Evolutionary conservation across 192 early-diverging fungal genomes (phyloP).

Genomic region (Ramicandelaber brevisporus): DNA sequence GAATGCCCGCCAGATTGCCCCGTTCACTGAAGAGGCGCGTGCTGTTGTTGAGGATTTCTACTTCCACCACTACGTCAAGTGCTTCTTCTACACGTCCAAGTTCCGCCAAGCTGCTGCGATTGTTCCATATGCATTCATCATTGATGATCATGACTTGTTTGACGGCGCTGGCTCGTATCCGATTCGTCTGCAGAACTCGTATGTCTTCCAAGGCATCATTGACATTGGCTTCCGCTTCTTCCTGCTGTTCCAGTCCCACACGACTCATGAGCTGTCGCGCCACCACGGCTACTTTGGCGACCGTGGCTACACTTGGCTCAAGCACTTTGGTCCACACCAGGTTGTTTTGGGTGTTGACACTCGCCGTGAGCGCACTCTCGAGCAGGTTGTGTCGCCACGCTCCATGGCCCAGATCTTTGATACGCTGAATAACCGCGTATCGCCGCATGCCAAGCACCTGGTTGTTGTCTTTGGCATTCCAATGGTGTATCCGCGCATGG

Average conservation of each 20-base stretch:
- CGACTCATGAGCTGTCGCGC: conserved; percentile 23
- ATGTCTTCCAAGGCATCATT: conserved; percentile 47
- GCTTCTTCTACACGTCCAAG: conserved; percentile 23
- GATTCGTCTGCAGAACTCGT: conserved; percentile 32
- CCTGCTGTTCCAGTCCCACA: conserved; percentile 65
- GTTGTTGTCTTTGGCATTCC: conserved; percentile 47
- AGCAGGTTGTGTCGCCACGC: conserved; percentile 25
- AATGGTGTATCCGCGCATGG: conserved; percentile 47
- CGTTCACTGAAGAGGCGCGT: conserved; percentile 29
- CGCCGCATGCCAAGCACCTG: conserved; percentile 30
- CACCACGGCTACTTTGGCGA: conserved; percentile 26
- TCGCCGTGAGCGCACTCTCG: conserved; percentile 38
- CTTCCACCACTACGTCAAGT: conserved; percentile 35
- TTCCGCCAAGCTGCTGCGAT: conserved; percentile 41
- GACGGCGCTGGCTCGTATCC: conserved; percentile 76
- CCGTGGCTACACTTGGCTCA: conserved; percentile 29
- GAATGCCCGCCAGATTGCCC: conserved; percentile 15
- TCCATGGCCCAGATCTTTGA: conserved; percentile 33
- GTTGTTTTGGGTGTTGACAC: conserved; percentile 41
- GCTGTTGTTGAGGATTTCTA: conserved; percentile 29
- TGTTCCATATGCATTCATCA: conserved; percentile 48
- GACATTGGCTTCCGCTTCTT: conserved; percentile 46
- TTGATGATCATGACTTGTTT: conserved; percentile 75
- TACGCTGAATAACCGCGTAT: conserved; percentile 13
- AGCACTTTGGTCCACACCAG: conserved; percentile 35